Base-by-base conservation (phyloP, 148 eudicot genomes). In the Vaccinium vitisidaea region DNA sequence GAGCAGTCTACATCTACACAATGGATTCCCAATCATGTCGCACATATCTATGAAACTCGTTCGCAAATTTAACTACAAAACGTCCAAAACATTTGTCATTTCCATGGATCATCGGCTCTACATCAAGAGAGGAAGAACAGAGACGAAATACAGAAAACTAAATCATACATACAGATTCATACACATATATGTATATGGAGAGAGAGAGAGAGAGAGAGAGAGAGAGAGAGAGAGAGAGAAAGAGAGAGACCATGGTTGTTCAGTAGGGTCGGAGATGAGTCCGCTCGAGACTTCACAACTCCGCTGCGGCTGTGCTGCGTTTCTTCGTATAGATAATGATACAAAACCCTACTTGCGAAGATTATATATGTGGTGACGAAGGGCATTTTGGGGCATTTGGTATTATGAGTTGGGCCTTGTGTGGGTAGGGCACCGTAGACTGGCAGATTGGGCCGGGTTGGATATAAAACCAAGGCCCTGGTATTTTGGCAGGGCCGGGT, bases 181-280 rank as follows among this genome's bases (percentile, higher is more conserved):
- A 50, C 39, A 23, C 23, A 30, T 6, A 23, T 36, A 67, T 46
- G 27, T 27, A 59, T 23, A 23, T n/a, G 25, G 2, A 61, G 13
- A 21, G 15, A 52, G 46, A 55, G 58, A 32, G 36, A 32, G 36
- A 32, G 36, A 32, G 39, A 32, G 36, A 77, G 59, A 52, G 63
- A 14, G 79, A 52, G n/a, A 15, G 39, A 27, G 43, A 53, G 43
- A 78, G 83, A 81, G 74, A 81, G 83, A 81, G 74, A 81, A 58
- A 65, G 56, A 48, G 30, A 25, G 65, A 55, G 25, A 82, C 84
- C 84, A 82, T 82, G 6, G 65, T 82, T 13, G 77, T 12, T 82
- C 16, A 8, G 9, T 27, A 27, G 32, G 65, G 48, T 82, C 18
- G 14, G 49, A 82, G 84, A 82, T 27, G 25, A 52, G 77, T 30